Percentiles rank a stretch among this genome's conserved stretches.
Conservation (phyloP, 2,329 filamentous ascomycete genomes). For the Diaporthe sp. region DNA sequence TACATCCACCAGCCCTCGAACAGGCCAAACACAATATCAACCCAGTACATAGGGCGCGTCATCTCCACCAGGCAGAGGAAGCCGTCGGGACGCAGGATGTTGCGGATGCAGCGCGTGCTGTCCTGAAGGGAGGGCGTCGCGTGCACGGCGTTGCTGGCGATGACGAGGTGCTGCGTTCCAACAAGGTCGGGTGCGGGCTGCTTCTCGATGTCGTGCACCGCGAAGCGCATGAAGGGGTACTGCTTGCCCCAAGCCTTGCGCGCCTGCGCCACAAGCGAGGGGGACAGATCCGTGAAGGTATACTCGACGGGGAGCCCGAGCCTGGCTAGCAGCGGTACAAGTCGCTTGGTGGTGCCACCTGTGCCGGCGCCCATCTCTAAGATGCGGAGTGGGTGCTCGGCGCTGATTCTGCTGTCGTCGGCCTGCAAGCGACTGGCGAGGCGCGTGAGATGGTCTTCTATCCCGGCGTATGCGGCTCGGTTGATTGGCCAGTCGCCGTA, state of each 20-base stretch:
- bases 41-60: conserved; percentile 47
- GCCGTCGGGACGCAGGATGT: conserved; percentile 50
- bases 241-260: conserved; percentile 45
- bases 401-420: background rate
- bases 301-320: conserved; percentile 51
- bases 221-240: conserved; percentile 48
- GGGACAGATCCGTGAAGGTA: conserved; percentile 56
- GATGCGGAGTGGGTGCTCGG: conserved; percentile 7
- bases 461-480: background rate
- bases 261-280: conserved; percentile 49
- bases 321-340: conserved; percentile 46
- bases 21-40: conserved; percentile 53
- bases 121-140: conserved; percentile 47
- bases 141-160: conserved; percentile 52
- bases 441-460: conserved; percentile 16
- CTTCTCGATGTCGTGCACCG: conserved; percentile 48
- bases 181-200: conserved; percentile 41
- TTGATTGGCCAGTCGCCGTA: conserved; percentile 32
- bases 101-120: conserved; percentile 45
- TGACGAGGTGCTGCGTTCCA: conserved; percentile 49
- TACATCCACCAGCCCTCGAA: conserved; percentile 57
- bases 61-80: conserved; percentile 53
- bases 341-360: background rate
- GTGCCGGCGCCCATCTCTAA: background rate
- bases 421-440: background rate